phyloP scores from a whole-genome alignment of 805 yeast genomes.

The Candida tammaniensis region DNA sequence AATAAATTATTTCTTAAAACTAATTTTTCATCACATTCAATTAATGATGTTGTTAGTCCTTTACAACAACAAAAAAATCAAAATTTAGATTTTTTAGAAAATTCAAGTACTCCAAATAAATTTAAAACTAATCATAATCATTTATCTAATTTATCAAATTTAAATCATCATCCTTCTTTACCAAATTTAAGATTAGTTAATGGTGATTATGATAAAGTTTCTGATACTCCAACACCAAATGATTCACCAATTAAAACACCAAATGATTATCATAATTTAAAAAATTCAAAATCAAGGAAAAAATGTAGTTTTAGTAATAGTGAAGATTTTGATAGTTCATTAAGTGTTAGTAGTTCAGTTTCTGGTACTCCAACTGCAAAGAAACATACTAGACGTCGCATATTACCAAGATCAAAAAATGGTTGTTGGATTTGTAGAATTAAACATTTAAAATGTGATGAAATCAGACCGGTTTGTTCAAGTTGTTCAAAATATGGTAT shows the following conservation, averaged over 20 bases:
- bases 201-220: slow-evolving; percentile 7
- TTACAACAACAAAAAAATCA: too few species aligned
- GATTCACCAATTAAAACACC: slow-evolving; percentile 9
- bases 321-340: slow-evolving; percentile 7
- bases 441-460: slow-evolving; percentile 45
- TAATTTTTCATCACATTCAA: slow-evolving; percentile 5
- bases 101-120: slow-evolving; percentile 4
- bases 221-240: slow-evolving; percentile 6
- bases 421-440: slow-evolving; percentile 49
- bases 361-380: slow-evolving; percentile 16
- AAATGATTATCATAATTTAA: slow-evolving; percentile 2
- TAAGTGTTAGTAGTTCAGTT: slow-evolving; percentile 3
- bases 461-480: slow-evolving; percentile 34
- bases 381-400: slow-evolving; percentile 37
- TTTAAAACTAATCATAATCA: too few species aligned
- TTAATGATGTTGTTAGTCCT: slow-evolving; percentile 18
- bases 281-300: slow-evolving; percentile 2
- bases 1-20: slow-evolving; percentile 5
- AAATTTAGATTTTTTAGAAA: slow-evolving; percentile 16
- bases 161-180: slow-evolving; percentile 9
- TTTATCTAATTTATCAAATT: slow-evolving; percentile 6
- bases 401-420: slow-evolving; percentile 38
- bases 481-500: slow-evolving; percentile 40
- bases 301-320: too few species aligned
- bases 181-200: slow-evolving; percentile 6